Conservation (phyloP, 805 yeast species). For the Starmerella etchellsii region DNA sequence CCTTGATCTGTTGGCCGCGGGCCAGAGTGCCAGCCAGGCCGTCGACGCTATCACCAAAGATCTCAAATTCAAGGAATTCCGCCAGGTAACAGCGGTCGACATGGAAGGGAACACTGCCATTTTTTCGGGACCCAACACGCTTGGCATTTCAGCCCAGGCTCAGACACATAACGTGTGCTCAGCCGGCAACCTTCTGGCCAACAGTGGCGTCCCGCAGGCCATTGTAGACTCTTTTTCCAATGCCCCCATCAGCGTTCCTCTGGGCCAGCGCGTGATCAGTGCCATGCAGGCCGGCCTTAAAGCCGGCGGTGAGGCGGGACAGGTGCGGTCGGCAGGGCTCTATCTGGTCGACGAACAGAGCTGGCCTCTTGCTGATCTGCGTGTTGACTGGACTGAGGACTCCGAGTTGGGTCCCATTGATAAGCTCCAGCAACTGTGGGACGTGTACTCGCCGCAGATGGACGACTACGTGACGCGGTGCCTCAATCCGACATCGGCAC, state of each 20-base stretch:
- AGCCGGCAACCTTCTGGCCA: conserved; percentile 15
- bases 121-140: conserved; percentile 15
- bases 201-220: conserved; percentile 7
- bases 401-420: conserved; percentile 9
- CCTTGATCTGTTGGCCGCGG: conserved; percentile 8
- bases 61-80: conserved; percentile 5
- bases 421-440: conserved; percentile 11
- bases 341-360: conserved; percentile 10
- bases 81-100: conserved; percentile 15
- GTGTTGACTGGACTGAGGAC: conserved; percentile 16
- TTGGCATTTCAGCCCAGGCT: conserved; percentile 11
- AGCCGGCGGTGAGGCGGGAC: conserved; percentile 20
- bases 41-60: conserved; percentile 3
- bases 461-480: conserved; percentile 14
- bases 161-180: conserved; percentile 9
- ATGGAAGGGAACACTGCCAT: conserved; percentile 10
- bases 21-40: conserved; percentile 9
- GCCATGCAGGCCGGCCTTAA: conserved; percentile 17
- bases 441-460: conserved; percentile 16
- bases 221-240: conserved; percentile 10
- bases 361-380: conserved; percentile 17
- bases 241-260: conserved; percentile 4
- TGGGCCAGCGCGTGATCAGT: conserved; percentile 12
- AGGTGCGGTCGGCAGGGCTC: conserved; percentile 15
- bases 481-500: conserved; percentile 13